Conservation (phyloP, 768 basidiomycete genomes). For the Phaffia tasmanica region DNA sequence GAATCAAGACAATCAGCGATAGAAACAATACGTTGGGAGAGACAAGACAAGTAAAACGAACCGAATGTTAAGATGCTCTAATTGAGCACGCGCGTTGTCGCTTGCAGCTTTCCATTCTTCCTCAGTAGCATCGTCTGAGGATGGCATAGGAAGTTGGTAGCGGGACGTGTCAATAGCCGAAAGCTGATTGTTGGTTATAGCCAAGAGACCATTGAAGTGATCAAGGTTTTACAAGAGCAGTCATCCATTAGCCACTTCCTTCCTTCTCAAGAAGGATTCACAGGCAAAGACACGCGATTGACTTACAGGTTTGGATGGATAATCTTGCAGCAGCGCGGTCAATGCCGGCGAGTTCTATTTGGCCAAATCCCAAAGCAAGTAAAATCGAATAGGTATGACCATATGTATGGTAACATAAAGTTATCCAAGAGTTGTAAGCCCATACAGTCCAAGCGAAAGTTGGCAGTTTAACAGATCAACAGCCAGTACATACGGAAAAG, state of each 20-base stretch:
- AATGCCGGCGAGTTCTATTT: constrained; percentile 14
- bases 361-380: background rate
- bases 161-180: constrained; percentile 55
- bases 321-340: constrained; percentile 15
- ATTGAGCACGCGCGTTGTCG: constrained; percentile 64
- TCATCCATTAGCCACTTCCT: no score
- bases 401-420: no score
- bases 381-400: background rate
- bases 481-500: constrained; percentile 7
- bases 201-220: no score
- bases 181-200: constrained; percentile 3
- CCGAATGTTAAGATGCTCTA: constrained; percentile 77
- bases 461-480: background rate
- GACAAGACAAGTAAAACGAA: constrained; percentile 36
- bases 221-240: no score
- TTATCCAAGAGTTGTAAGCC: no score
- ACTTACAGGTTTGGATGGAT: constrained; percentile 20
- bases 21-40: background rate
- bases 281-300: background rate
- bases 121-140: constrained; percentile 48
- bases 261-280: background rate
- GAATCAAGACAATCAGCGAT: background rate
- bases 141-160: constrained; percentile 63
- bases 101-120: constrained; percentile 66
- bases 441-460: background rate